Evolutionary conservation across 495 filamentous ascomycete genomes (phyloP), one percentile per base, ranked within the genome.

Genomic region (Trichoderma parareesei): DNA sequence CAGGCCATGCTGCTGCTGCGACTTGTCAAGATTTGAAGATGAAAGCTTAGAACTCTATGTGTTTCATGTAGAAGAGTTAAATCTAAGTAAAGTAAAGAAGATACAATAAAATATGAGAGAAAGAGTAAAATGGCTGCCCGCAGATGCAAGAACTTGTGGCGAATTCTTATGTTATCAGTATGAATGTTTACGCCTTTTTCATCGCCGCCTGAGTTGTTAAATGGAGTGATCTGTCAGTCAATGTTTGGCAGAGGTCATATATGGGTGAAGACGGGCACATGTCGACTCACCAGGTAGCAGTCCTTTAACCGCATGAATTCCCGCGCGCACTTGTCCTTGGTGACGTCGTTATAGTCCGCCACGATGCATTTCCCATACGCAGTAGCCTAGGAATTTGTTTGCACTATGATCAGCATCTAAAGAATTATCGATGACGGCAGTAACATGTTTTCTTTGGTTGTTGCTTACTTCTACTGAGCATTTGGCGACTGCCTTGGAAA

Each of bases 361-460:
- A 94, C 81, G 65, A 99, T 85, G 73, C 94, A 99, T 81, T 92
- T 92, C 62, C 94, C 94, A 70, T 98, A 99, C 16, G 83, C 82
- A 8, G 91, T 81, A 61, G 89, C 87, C 93, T 98, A 69, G 2
- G 35, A 49, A 8, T 18, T 5, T 20, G 18, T n/a, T 1, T 6
- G 5, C 4, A 18, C 18, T 49, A 13, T 60, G 2, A 53, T 44
- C 60, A 38, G 48, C 42, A 64, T 69, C 35, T 49, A 57, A 65
- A 8, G 64, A 66, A 18, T 27, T 63, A n/a, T 42, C 18, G 13
- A 37, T 62, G 33, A 35, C 27, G 27, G 27, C 2, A 27, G 27
- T 27, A 27, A 27, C 27, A 27, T 60, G 8, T 35, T 62, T 38
- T 7, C 48, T 18, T 16, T 35, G 48, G 65, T 10, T 41, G 49